phyloP scores from a whole-genome alignment of 495 filamentous ascomycete genomes.

The Aspergillus cristatus region DNA sequence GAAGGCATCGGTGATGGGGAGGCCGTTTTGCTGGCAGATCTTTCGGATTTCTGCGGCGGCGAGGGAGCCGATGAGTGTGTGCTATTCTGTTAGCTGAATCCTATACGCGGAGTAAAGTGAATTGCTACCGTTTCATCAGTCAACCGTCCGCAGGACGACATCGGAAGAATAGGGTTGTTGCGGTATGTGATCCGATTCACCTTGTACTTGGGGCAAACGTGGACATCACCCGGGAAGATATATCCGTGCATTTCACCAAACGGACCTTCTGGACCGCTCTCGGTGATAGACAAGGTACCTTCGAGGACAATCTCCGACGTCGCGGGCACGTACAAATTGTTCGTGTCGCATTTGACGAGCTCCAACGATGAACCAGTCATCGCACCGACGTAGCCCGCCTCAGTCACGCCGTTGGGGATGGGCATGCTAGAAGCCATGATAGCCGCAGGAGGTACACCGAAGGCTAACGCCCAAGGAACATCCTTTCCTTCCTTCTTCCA shows the following conservation, averaged over 20 bases:
- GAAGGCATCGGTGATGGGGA: constrained; percentile 29
- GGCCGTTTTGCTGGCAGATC: constrained; percentile 21
- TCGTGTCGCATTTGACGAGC: constrained; percentile 34
- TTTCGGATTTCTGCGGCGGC: constrained; percentile 30
- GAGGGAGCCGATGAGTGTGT: constrained; percentile 31
- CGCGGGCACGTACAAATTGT: constrained; percentile 29
- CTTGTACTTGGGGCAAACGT: constrained; percentile 20
- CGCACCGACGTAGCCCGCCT: constrained; percentile 29
- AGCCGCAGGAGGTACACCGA: constrained; percentile 33
- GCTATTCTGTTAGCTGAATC: constrained; percentile 5
- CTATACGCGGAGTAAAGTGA: not conserved
- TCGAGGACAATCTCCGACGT: constrained; percentile 33
- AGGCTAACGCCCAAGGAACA: constrained; percentile 26
- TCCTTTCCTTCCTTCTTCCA: constrained; percentile 30
- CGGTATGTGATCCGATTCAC: constrained; percentile 35
- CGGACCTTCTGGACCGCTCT: constrained; percentile 26
- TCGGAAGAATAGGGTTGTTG: constrained; percentile 28
- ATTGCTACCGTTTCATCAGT: constrained; percentile 27
- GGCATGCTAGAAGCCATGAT: constrained; percentile 34
- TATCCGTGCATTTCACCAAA: constrained; percentile 32
- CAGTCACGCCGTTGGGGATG: constrained; percentile 24
- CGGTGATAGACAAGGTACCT: constrained; percentile 26
- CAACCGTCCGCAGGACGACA: constrained; percentile 22
- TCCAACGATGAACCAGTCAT: constrained; percentile 26
- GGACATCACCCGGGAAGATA: constrained; percentile 24